A percentile compares a stretch with the other conserved stretches of the same genome.
Evolutionary conservation across 2,329 filamentous ascomycete genomes (phyloP).

Genomic region (Pseudohalonectria lignicola): DNA sequence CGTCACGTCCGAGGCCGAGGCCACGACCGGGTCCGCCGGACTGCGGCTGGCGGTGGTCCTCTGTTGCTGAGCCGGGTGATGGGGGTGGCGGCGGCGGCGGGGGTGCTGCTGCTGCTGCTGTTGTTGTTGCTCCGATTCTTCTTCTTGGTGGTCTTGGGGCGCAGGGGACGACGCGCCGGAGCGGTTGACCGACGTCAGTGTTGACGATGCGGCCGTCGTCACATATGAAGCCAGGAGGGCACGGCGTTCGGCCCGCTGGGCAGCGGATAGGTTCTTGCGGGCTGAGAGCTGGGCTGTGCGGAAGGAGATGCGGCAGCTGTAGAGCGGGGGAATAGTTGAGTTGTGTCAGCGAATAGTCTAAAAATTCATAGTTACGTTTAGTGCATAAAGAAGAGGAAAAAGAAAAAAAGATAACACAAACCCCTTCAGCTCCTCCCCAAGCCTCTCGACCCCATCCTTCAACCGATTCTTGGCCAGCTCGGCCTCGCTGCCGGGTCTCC

Average conservation of each 20-base stretch:
- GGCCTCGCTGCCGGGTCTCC: slow-evolving; percentile 37
- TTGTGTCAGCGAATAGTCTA: background rate
- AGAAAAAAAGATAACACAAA: slow-evolving; percentile 6
- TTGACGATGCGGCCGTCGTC: slow-evolving; percentile 16
- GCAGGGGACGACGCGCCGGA: slow-evolving; percentile 23
- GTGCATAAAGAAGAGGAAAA: background rate
- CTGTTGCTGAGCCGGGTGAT: slow-evolving; percentile 21
- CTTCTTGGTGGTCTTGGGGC: slow-evolving; percentile 6
- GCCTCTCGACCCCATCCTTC: slow-evolving; percentile 52
- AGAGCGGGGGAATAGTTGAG: slow-evolving; percentile 3
- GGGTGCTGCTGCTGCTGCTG: slow-evolving; percentile 12
- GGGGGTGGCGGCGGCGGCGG: slow-evolving; percentile 15
- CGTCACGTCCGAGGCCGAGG: slow-evolving; percentile 76
- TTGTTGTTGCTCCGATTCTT: slow-evolving; percentile 2
- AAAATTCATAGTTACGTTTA: background rate
- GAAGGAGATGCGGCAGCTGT: slow-evolving; percentile 53
- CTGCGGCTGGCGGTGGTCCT: slow-evolving; percentile 24
- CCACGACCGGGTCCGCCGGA: slow-evolving; percentile 25
- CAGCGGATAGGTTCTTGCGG: slow-evolving; percentile 61
- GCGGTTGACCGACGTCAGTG: slow-evolving; percentile 11
- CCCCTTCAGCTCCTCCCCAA: slow-evolving; percentile 62
- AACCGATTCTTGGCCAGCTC: slow-evolving; percentile 56
- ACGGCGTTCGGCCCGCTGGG: slow-evolving; percentile 67
- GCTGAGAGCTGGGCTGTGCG: slow-evolving; percentile 73
- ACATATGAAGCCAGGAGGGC: slow-evolving; percentile 57